phyloP scores from a whole-genome alignment of 768 basidiomycete species.

The Russula sp. region DNA sequence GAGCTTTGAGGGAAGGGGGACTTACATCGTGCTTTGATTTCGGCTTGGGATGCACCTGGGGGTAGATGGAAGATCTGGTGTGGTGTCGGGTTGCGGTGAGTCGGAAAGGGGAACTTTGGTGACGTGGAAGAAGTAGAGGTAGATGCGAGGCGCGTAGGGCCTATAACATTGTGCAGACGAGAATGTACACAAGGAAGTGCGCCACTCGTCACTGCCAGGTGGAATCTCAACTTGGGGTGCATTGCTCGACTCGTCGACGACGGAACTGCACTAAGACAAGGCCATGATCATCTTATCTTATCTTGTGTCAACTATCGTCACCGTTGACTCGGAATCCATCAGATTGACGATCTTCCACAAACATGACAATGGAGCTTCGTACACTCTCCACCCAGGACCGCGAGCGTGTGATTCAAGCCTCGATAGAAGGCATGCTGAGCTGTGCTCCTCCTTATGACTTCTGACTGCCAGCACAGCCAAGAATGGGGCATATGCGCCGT shows the following conservation, averaged over 20 bases:
- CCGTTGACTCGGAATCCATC: too few species aligned
- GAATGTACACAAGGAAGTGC: background rate
- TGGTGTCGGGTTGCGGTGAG: slow-evolving; percentile 49
- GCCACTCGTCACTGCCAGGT: background rate
- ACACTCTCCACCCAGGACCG: slow-evolving; percentile 39
- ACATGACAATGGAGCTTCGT: slow-evolving; percentile 6
- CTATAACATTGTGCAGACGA: background rate
- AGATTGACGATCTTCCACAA: background rate
- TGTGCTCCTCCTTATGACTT: background rate
- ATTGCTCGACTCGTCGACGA: background rate
- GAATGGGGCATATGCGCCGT: slow-evolving; percentile 69
- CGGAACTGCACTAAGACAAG: too few species aligned
- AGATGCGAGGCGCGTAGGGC: background rate
- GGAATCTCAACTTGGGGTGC: background rate
- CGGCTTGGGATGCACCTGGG: slow-evolving; percentile 44
- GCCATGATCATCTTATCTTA: background rate
- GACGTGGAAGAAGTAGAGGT: slow-evolving; percentile 24
- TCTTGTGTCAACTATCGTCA: background rate
- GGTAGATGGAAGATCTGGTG: slow-evolving; percentile 71
- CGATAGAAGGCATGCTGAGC: slow-evolving; percentile 47
- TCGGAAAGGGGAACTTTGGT: slow-evolving; percentile 45
- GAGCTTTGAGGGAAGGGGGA: slow-evolving; percentile 11
- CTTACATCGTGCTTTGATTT: slow-evolving; percentile 67
- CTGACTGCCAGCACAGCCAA: slow-evolving; percentile 43
- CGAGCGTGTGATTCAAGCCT: slow-evolving; percentile 46